Base-by-base conservation (phyloP, 2,329 filamentous ascomycete species). In the Rosellinia necatrix region DNA sequence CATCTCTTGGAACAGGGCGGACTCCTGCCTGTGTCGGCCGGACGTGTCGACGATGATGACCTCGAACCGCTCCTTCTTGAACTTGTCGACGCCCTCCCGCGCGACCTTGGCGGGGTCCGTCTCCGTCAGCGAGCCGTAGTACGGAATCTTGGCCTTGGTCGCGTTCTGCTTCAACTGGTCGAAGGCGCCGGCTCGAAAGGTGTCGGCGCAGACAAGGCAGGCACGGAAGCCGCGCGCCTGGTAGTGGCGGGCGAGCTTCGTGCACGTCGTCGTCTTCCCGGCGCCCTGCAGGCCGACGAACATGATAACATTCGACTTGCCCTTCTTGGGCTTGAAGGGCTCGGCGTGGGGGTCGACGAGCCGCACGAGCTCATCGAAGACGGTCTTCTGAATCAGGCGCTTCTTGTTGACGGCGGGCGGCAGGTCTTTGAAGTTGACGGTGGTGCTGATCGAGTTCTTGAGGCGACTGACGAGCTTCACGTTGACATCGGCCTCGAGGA, bases 91-190 rank as follows among this genome's bases (percentile, higher is more conserved):
- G 76, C 94, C 94, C 65, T 97, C 92, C n/a, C 86, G 84, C 0
- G 94, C 93, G 15, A 99, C 94, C 5, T 92, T 87, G 0, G 93
- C 92, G 0, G 94, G 94, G 70, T 99, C 94, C 6, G 92, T 97
- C 77, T 99, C 92, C 2, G 93, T 99, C 62, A 99, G 80, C 54
- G 91, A 96, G 68, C 94, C 94, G 72, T 96, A 99, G 81, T 99
- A 99, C 8, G 94, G 94, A 49, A 99, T 97, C 78, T 97, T 97
- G 47, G 94, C 94, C 75, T 97, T 99, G 29, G 92, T 97, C 1
- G 94, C 94, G 72, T 99, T 99, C 77, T 99, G 94, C 78, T 97
- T 97, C 73, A 99, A 75, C 78, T 99, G 94, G 71, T 99, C 94
- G 66, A 99, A 99, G 37, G 94, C 94, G 80, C 94, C 94, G 29